Evolutionary conservation across 2,329 filamentous ascomycete species (phyloP), one percentile per base, ranked within the genome.

Genomic region (Clarireedia homoeocarpa): DNA sequence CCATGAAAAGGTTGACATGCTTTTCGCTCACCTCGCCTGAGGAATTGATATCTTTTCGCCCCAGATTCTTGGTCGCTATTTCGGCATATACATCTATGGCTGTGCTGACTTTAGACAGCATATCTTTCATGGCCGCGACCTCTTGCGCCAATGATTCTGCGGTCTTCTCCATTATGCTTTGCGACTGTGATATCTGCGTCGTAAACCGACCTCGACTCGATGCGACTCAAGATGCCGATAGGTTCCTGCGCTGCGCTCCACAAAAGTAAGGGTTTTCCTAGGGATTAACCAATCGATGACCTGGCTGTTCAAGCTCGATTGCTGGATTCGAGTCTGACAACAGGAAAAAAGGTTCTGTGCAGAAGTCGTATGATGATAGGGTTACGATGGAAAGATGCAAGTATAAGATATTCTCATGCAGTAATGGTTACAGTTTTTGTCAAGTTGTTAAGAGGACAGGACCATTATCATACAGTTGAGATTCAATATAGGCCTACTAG

Each of bases 1-100:
- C 45, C 52, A 42, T 48, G 34, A 48, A 54, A 34, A 54, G 45
- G 10, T 54, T 12, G 14, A 49, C 45, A 48, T 49, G 52, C 45
- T 34, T 54, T 30, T 54, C 30, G 5, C 45, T 23, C 5, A 12
- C 48, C 26, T 34, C 44, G 39, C 51, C 51, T 34, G n/a, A 38
- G 7, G 44, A 48, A 30, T 24, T 17, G 14, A 23, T 48, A 42
- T 48, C 45, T 20, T 40, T 42, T 24, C 27, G 17, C 20, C 2
- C n/a, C 3, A 48, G 10, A 48, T 54, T 54, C 20, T 5, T 14
- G 20, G 23, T 49, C 12, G 51, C 27, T 15, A 40, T 38, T 12
- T 45, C 26, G 27, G 48, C 51, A 40, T 48, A 54, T 7, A 23
- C 17, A 39, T 54, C 44, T 27, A 54, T 48, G 12, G 51, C 34